A percentile compares a stretch with the other conserved stretches of the same genome.
phyloP scores from a whole-genome alignment of 176 grass and related monocot genomes.

The Avena atlantica region DNA sequence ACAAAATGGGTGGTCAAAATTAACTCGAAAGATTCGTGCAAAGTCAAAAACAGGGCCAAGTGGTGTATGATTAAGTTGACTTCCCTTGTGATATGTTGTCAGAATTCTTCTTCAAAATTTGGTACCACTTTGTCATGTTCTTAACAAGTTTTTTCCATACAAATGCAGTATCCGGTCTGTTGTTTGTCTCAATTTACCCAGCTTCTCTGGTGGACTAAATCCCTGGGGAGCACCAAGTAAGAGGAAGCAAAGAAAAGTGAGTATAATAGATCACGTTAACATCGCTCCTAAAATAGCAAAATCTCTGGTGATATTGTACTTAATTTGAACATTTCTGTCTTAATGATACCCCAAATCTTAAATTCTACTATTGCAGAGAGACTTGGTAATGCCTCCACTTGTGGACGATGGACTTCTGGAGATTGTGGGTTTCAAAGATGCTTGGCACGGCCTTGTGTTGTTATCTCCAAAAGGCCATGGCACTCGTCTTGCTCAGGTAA shows the following conservation, averaged over 20 bases:
- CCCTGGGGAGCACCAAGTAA: conserved; percentile 93
- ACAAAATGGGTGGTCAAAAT: background rate
- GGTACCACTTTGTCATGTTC: conserved; percentile 9
- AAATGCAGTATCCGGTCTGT: conserved; percentile 94
- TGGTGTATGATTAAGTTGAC: background rate
- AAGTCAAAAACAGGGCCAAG: background rate
- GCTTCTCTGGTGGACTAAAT: conserved; percentile 97
- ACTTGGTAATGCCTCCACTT: conserved; percentile 82
- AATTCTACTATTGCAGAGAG: conserved; percentile 65
- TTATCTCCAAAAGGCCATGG: conserved; percentile 86
- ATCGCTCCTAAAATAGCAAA: background rate
- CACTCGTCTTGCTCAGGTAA: conserved; percentile 94
- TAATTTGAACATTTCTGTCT: conserved; percentile 5
- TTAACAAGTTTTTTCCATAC: conserved; percentile 39
- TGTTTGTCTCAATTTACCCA: conserved; percentile 95
- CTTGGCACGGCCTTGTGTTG: conserved; percentile 95
- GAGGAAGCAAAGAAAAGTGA: conserved; percentile 88
- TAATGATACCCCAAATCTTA: conserved; percentile 14
- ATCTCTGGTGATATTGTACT: conserved; percentile 10
- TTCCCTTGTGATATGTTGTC: conserved; percentile 26
- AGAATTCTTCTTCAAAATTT: conserved; percentile 11
- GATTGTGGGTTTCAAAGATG: conserved; percentile 98
- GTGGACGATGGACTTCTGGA: conserved; percentile 95
- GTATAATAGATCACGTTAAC: conserved; percentile 35
- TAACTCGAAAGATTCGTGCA: background rate